Conservation (phyloP, 1,139 yeast species). For the Debaryomyces subglobosus region DNA sequence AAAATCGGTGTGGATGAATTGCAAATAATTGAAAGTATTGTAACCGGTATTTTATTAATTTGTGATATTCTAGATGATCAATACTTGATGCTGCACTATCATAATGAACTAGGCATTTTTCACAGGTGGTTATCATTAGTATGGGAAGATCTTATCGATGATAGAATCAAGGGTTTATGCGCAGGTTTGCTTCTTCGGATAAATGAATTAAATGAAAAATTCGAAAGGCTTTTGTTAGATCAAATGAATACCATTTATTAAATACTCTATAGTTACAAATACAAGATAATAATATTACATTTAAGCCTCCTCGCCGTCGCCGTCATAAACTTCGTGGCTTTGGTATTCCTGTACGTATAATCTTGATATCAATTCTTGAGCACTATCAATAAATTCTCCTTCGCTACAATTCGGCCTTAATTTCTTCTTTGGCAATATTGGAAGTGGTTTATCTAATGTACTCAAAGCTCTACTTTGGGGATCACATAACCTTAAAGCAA, state of each 20-base stretch:
- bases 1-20: constrained; percentile 29
- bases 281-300: background rate
- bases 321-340: background rate
- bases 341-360: background rate
- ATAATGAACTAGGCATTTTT: constrained; percentile 33
- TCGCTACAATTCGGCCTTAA: constrained; percentile 1
- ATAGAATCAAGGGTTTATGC: constrained; percentile 46
- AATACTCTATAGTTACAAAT: background rate
- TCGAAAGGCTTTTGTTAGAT: constrained; percentile 19
- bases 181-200: constrained; percentile 52
- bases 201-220: constrained; percentile 25
- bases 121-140: constrained; percentile 43
- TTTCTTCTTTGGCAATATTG: background rate
- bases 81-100: constrained; percentile 29
- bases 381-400: constrained; percentile 2
- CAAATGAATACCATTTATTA: constrained; percentile 21
- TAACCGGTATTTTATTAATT: constrained; percentile 50
- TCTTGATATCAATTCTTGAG: background rate
- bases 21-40: constrained; percentile 47
- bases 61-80: constrained; percentile 48
- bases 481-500: constrained; percentile 57
- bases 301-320: background rate
- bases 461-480: constrained; percentile 45
- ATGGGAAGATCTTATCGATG: constrained; percentile 54
- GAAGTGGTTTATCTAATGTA: constrained; percentile 24